Evolutionary conservation across 371 early-diverging fungal genomes (phyloP), one percentile per base, ranked within the genome.

Genomic region (Mucor irregularis): DNA sequence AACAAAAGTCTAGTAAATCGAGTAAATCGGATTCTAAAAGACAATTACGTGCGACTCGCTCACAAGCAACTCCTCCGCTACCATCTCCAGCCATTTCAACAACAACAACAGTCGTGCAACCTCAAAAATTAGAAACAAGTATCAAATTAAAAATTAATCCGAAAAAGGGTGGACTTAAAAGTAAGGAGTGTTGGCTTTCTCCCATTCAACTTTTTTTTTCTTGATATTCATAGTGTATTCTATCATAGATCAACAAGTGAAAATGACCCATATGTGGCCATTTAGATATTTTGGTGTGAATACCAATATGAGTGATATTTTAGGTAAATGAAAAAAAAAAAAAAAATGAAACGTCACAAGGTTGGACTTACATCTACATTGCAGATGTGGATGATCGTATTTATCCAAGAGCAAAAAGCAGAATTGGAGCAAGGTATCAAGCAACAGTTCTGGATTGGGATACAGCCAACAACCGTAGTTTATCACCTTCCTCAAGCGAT

Each of bases 261-360:
- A 58, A 22, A 78, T 76, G 75, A 82, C 83, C 2, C 71, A 82
- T 39, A 75, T 85, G 81, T 94, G 90, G 90, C 95, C 95, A 9
- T 94, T 88, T 61, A 81, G 93, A 9, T 94, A 94, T 56, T 91
- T 91, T 78, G 93, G 92, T n/a, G 74, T 86, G 4, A 81, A 90
- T 56, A 84, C 88, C 3, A 78, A 88, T 30, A 69, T 86, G 21
- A 74, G 80, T 14, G 90, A 87, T 35, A 82, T 89, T 28, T 66
- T 89, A 49, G 86, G 88, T 80, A 81, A 62, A 33, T 10, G 24
- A 26, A 44, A 19, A 16, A 33, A 17, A 19, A 40, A 14, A 35
- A 22, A 22, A 10, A 8, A n/a, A 28, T 5, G 26, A 38, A 38
- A 31, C 14, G 28, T 39, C 40, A 34, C 49, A 10, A 28, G 17